Evolutionary conservation across 345 rosid species (phyloP), one percentile per base, ranked within the genome.

Genomic region (Populus simonii): DNA sequence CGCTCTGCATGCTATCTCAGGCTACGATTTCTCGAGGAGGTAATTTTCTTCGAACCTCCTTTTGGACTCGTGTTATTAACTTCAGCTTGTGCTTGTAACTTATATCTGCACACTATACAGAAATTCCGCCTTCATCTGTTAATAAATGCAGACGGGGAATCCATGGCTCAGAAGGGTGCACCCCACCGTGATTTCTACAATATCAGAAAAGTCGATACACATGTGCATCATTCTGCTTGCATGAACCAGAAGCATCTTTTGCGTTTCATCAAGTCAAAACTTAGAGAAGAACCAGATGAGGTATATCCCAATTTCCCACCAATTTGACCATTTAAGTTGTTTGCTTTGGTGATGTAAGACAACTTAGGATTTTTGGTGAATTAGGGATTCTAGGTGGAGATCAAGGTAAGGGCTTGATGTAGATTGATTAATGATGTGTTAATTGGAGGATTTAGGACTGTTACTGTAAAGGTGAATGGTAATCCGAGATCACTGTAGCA

Each of bases 171-270:
- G 79, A 88, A 88, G 84, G 61, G 88, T 86, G 91, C 91, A 29
- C 87, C 91, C 2, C 89, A 88, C 62, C 88, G 91, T 33, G 91
- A 88, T 81, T 88, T 88, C 83, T 88, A 88, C 81, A 88, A 88
- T 72, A 83, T 84, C 70, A 80, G 91, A 66, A 88, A 88, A 83
- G 91, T 88, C 59, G 91, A 88, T 76, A 88, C 91, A 13, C 89
- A 88, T 76, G 84, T 88, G 70, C 88, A 88, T 81, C 89, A 88
- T 76, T 86, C 90, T 79, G 89, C 90, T 27, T 88, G 90, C 82
- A 88, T 86, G 90, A 88, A 88, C 83, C 89, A 86, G 82, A 88
- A 86, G 78, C 90, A 88, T 84, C 89, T 88, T 23, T 77, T 88
- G 68, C 80, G 85, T 41, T 88, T 88, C 83, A 88, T 88, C 74